A percentile compares a stretch with the other conserved stretches of the same genome.
phyloP scores from a whole-genome alignment of 164 flowering plant species.

The Cinnamomum micranthum region DNA sequence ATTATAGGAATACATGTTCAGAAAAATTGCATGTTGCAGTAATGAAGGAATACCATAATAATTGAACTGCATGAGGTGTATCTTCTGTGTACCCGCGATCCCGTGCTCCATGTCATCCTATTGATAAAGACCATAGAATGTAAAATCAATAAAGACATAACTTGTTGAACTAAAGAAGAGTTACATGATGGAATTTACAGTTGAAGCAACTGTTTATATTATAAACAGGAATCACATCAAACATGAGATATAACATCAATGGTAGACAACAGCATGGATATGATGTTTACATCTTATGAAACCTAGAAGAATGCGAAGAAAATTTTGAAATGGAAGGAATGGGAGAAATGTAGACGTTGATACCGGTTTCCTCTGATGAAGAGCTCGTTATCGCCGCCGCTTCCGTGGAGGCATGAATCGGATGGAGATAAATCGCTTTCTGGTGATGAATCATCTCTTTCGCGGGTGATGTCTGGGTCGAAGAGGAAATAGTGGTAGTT shows the following conservation, averaged over 20 bases:
- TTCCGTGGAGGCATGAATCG: slow-evolving; percentile 25
- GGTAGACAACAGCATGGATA: too few species aligned
- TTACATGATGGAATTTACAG: neutral
- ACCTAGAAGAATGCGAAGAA: too few species aligned
- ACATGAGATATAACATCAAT: too few species aligned
- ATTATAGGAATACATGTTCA: neutral
- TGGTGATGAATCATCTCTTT: slow-evolving; percentile 28
- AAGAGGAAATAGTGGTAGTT: slow-evolving; percentile 74
- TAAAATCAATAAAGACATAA: neutral
- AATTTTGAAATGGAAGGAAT: neutral
- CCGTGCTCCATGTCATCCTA: slow-evolving; percentile 84
- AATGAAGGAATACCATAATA: slow-evolving; percentile 46
- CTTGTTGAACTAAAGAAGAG: neutral
- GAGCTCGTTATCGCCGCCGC: slow-evolving; percentile 71
- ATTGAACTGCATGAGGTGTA: slow-evolving; percentile 60
- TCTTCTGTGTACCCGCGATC: slow-evolving; percentile 73
- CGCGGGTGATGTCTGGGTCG: slow-evolving; percentile 48
- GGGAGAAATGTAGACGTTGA: neutral
- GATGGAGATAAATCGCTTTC: slow-evolving; percentile 24
- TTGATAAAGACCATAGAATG: neutral
- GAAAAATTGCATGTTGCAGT: neutral
- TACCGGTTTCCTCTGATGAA: slow-evolving; percentile 86
- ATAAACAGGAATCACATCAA: too few species aligned
- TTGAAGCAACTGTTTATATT: too few species aligned
- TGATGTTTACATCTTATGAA: too few species aligned